Base-by-base conservation (phyloP, 2,329 filamentous ascomycete species). In the Aspergillus sclerotialis region DNA sequence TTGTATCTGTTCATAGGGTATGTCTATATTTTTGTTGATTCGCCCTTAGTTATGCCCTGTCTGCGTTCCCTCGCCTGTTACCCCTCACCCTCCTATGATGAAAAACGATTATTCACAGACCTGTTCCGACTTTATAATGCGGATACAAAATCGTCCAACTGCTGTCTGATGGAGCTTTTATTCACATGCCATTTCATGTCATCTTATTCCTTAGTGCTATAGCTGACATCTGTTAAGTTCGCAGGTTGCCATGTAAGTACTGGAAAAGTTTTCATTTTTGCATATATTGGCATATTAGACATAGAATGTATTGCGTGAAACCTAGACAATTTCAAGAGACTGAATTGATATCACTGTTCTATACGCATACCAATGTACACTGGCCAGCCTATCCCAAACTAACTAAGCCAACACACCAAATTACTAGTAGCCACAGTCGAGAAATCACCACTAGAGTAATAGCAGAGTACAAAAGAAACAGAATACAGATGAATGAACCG, bases 51-150 rank as follows among this genome's bases (percentile, higher is more conserved):
- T 40, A 35, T 36, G 31, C 27, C 12, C 26, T 37, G 14, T 26
- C 30, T 25, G 33, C 16, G 17, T 30, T 39, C 24, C 21, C 4
- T 31, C 30, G 24, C 21, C 14, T 33, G 11, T 34, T 29, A 9
- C 24, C 35, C 33, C 37, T 35, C 38, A 28, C 30, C 41, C 43
- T 43, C 41, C 41, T 52, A 68, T 75, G 72, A 74, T 73, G 72
- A 75, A 68, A 65, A 58, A 60, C 59, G 64, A 69, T 74, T 69
- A 68, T 56, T 77, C 61, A 67, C 64, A 67, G 59, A 67, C 61
- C 63, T 67, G 62, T 85, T 83, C 85, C 83, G 80, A 86, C 68
- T 66, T 73, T 69, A 68, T 66, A 75, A 53, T 68, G 65, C 60
- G 60, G 65, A 68, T 51, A 47, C 56, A 49, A 38, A 60, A 61